phyloP scores from a whole-genome alignment of 495 filamentous ascomycete species.

The Zalerion maritima region DNA sequence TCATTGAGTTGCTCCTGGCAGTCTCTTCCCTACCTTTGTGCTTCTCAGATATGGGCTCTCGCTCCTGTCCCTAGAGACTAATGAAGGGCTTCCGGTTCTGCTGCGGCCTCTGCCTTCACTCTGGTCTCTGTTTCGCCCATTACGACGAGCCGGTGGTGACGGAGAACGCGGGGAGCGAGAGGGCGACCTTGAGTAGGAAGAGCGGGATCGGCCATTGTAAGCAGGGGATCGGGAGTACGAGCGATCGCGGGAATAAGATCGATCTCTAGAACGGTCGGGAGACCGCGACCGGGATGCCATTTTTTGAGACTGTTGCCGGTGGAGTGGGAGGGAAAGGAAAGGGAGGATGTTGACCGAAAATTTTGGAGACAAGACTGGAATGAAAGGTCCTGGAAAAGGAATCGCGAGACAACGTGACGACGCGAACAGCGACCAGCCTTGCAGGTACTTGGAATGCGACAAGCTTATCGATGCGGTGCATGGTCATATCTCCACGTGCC shows the following conservation, averaged over 20 bases:
- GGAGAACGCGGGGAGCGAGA: conserved; percentile 16
- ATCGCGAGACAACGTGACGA: too few relatives aligned
- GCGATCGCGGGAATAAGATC: conserved; percentile 12
- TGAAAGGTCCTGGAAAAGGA: too few relatives aligned
- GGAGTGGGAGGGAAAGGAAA: too few relatives aligned
- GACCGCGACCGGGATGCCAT: conserved; percentile 18
- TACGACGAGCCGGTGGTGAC: conserved; percentile 12
- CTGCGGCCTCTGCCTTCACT: conserved; percentile 7
- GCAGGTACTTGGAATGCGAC: too few relatives aligned
- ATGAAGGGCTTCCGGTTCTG: conserved; percentile 13
- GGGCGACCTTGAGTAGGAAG: conserved; percentile 18
- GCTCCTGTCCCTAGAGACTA: conserved; percentile 7
- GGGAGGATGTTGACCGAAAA: too few relatives aligned
- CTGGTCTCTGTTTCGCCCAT: conserved; percentile 15
- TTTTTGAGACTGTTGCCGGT: background rate
- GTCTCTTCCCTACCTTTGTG: conserved; percentile 17
- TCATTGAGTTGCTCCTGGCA: background rate
- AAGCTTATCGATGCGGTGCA: too few relatives aligned
- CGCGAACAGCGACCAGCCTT: too few relatives aligned
- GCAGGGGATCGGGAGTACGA: conserved; percentile 11
- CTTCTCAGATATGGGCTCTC: conserved; percentile 8
- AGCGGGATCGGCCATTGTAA: conserved; percentile 11
- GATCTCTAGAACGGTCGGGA: too few relatives aligned
- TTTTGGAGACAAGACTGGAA: too few relatives aligned
- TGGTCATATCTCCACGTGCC: too few relatives aligned